These are phyloP conservation scores for Apiotrichum mycotoxinovorans DNA, from an alignment of 1,284 basidiomycete genomes.

Conservation along the genomic window DNA sequence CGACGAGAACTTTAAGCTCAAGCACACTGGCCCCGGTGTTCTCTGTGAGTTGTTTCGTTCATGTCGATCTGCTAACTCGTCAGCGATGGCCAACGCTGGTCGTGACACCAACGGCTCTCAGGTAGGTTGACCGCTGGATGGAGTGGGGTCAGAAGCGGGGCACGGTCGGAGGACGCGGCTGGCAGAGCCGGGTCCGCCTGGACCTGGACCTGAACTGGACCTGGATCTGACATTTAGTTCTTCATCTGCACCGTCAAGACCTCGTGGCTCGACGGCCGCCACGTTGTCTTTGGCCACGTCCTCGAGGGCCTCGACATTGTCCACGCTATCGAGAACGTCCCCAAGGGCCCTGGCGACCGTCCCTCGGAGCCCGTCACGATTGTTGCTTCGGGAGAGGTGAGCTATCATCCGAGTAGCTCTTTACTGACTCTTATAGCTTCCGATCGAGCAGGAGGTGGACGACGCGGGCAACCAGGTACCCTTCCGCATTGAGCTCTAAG, in stretches of 20 bases:
- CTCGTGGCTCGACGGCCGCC: constrained; percentile 58
- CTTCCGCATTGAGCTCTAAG: constrained; percentile 83
- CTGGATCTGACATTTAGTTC: constrained; percentile 33
- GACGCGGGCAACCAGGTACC: constrained; percentile 80
- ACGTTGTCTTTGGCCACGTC: constrained; percentile 83
- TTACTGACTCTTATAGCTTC: constrained; percentile 54
- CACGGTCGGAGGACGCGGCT: no score
- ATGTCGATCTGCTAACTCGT: constrained; percentile 10
- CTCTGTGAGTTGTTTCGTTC: constrained; percentile 54
- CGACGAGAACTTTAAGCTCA: constrained; percentile 83
- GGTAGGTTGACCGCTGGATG: constrained; percentile 9
- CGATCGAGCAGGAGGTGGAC: constrained; percentile 60
- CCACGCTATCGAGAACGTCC: constrained; percentile 61
- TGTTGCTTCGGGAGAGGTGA: constrained; percentile 74
- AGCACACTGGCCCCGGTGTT: constrained; percentile 76
- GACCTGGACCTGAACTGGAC: no score
- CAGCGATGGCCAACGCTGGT: constrained; percentile 82
- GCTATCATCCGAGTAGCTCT: constrained; percentile 12
- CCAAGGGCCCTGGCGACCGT: constrained; percentile 67
- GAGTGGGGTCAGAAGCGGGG: neutral
- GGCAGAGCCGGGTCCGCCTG: no score
- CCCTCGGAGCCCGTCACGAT: constrained; percentile 71
- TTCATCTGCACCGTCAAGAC: constrained; percentile 75
- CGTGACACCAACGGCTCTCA: constrained; percentile 50
- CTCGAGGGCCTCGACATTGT: constrained; percentile 86